Evolutionary conservation across 495 filamentous ascomycete species (phyloP).

Genomic region (Rhizodiscina lignyota): DNA sequence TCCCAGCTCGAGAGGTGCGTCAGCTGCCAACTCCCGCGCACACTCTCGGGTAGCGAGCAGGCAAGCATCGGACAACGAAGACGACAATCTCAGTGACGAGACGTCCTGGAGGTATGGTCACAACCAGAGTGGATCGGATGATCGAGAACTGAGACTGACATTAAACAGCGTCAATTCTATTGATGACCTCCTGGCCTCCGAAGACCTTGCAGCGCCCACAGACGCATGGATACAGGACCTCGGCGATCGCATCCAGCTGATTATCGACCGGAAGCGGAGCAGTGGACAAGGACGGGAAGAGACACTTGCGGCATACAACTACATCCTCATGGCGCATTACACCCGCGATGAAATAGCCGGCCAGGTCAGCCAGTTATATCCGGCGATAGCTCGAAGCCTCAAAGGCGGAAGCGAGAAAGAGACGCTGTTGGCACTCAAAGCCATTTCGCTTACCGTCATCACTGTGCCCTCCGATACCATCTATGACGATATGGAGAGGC

Average conservation of each 20-base stretch:
- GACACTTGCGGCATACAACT: slow-evolving; percentile 49
- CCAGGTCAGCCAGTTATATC: slow-evolving; percentile 47
- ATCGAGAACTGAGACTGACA: not conserved
- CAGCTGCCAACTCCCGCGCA: slow-evolving; percentile 42
- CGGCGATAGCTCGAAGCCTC: slow-evolving; percentile 55
- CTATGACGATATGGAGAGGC: slow-evolving; percentile 44
- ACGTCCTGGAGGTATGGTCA: slow-evolving; percentile 47
- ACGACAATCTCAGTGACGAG: slow-evolving; percentile 46
- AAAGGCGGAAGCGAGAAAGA: slow-evolving; percentile 63
- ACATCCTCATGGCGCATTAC: slow-evolving; percentile 59
- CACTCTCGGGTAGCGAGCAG: slow-evolving; percentile 26
- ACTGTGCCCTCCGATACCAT: slow-evolving; percentile 53
- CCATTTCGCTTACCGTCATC: slow-evolving; percentile 53
- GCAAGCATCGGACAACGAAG: slow-evolving; percentile 65
- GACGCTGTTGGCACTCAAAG: slow-evolving; percentile 42
- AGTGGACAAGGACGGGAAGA: slow-evolving; percentile 66
- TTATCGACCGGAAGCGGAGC: slow-evolving; percentile 74
- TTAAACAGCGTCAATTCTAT: not conserved
- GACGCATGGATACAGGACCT: slow-evolving; percentile 51
- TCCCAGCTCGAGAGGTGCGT: slow-evolving; percentile 43
- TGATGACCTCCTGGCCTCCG: slow-evolving; percentile 37
- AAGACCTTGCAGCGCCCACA: slow-evolving; percentile 30
- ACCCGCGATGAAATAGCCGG: slow-evolving; percentile 46
- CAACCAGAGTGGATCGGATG: not conserved
- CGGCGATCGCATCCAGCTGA: slow-evolving; percentile 55